Conservation (phyloP, 192 early-diverging fungal species). For the Coemansia brasiliensis region DNA sequence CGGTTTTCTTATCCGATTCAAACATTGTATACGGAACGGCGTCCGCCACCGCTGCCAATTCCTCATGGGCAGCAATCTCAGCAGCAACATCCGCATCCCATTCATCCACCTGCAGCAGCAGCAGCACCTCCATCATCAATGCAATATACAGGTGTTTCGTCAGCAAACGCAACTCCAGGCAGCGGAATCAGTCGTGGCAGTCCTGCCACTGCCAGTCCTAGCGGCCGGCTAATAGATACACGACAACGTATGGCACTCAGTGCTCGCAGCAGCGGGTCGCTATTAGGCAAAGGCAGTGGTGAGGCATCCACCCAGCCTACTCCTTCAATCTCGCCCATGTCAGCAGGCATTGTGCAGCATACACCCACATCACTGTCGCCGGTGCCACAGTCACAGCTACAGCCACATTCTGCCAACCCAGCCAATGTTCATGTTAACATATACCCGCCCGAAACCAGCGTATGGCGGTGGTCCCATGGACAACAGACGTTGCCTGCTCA, state of each 20-base stretch:
- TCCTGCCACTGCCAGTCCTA: conserved; percentile 23
- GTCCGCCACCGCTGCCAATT: conserved; percentile 30
- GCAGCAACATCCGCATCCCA: conserved; percentile 8
- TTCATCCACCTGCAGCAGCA: conserved; percentile 7
- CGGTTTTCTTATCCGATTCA: conserved; percentile 52
- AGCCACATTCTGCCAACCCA: conserved; percentile 24
- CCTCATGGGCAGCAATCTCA: conserved; percentile 7
- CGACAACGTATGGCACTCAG: conserved; percentile 29
- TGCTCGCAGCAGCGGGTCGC: conserved; percentile 17
- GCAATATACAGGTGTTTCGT: conserved; percentile 2
- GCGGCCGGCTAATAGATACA: conserved; percentile 27
- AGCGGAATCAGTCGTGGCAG: conserved; percentile 13
- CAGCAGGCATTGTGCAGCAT: conserved; percentile 33
- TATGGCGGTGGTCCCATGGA: conserved; percentile 39
- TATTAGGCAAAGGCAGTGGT: conserved; percentile 14
- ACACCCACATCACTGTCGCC: conserved; percentile 46
- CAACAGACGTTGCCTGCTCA: conserved; percentile 7
- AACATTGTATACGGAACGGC: conserved; percentile 26
- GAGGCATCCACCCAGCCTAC: conserved; percentile 36
- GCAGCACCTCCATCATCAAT: conserved; percentile 2
- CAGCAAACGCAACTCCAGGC: conserved; percentile 10
- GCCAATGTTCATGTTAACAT: conserved; percentile 41
- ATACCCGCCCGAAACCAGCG: conserved; percentile 40
- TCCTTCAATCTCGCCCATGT: conserved; percentile 45
- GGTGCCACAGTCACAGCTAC: conserved; percentile 21